Conservation (phyloP, 2,329 filamentous ascomycete genomes). For the Fonsecaea multimorphosa region DNA sequence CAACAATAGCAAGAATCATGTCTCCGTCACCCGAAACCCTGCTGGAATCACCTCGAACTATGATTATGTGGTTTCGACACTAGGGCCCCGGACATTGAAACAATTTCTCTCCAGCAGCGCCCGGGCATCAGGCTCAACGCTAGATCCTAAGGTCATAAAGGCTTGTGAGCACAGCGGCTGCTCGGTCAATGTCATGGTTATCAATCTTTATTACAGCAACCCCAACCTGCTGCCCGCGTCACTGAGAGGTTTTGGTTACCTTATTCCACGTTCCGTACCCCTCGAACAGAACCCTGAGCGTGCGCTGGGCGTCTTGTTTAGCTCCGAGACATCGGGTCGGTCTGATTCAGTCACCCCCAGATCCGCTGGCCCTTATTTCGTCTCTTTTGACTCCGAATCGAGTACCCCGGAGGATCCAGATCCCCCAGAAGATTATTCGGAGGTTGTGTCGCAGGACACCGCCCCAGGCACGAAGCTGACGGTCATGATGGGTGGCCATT, state of each 20-base stretch:
- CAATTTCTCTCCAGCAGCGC: slow-evolving; percentile 28
- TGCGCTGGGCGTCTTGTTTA: slow-evolving; percentile 90
- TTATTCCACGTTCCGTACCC: slow-evolving; percentile 78
- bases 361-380: background rate
- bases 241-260: slow-evolving; percentile 82
- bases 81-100: slow-evolving; percentile 32
- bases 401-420: background rate
- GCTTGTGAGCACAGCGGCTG: slow-evolving; percentile 42
- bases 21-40: slow-evolving; percentile 33
- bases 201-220: slow-evolving; percentile 83
- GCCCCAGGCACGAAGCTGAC: slow-evolving; percentile 80
- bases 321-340: slow-evolving; percentile 67
- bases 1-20: slow-evolving; percentile 32
- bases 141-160: slow-evolving; percentile 35
- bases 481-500: slow-evolving; percentile 93
- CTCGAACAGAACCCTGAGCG: slow-evolving; percentile 77
- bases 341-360: slow-evolving; percentile 8
- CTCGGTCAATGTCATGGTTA: slow-evolving; percentile 83
- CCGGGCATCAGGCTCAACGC: slow-evolving; percentile 10
- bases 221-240: slow-evolving; percentile 63
- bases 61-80: slow-evolving; percentile 42
- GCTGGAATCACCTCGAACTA: slow-evolving; percentile 23
- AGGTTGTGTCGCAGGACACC: slow-evolving; percentile 57
- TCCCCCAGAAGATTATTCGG: background rate
- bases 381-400: background rate